These are phyloP conservation scores for Macrolepiota dolichaula DNA, from an alignment of 768 basidiomycete species.

Conservation along the genomic window DNA sequence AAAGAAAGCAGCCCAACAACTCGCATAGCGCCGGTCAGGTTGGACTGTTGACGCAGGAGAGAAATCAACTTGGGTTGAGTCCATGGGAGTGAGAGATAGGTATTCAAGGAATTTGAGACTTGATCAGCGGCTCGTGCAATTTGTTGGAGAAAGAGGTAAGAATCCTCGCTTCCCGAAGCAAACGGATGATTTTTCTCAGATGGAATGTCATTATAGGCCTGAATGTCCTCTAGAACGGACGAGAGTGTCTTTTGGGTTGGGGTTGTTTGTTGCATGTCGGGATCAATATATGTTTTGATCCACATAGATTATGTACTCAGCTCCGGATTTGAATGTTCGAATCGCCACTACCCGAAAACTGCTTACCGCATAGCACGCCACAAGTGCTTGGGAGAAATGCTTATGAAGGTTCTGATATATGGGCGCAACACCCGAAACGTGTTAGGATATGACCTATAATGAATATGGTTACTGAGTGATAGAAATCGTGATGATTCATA, in stretches of 20 bases:
- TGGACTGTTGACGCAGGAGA: slow-evolving; percentile 60
- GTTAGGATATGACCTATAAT: too few relatives aligned
- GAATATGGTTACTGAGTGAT: background rate
- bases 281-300: background rate
- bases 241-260: slow-evolving; percentile 4
- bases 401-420: too few relatives aligned
- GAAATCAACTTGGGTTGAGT: slow-evolving; percentile 68
- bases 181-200: slow-evolving; percentile 45
- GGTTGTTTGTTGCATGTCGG: slow-evolving; percentile 6
- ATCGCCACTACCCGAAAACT: too few relatives aligned
- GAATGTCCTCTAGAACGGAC: slow-evolving; percentile 8
- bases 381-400: too few relatives aligned
- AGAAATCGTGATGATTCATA: background rate
- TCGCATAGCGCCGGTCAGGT: slow-evolving; percentile 48
- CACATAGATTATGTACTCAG: too few relatives aligned
- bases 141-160: slow-evolving; percentile 43
- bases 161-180: slow-evolving; percentile 35
- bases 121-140: slow-evolving; percentile 39
- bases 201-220: slow-evolving; percentile 6
- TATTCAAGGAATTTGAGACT: slow-evolving; percentile 49
- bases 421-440: too few relatives aligned
- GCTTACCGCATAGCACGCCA: too few relatives aligned
- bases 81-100: slow-evolving; percentile 46
- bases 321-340: too few relatives aligned
- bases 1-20: slow-evolving; percentile 36